Evolutionary conservation across 1,284 basidiomycete genomes (phyloP).

Genomic region (Apiotrichum siamense): DNA sequence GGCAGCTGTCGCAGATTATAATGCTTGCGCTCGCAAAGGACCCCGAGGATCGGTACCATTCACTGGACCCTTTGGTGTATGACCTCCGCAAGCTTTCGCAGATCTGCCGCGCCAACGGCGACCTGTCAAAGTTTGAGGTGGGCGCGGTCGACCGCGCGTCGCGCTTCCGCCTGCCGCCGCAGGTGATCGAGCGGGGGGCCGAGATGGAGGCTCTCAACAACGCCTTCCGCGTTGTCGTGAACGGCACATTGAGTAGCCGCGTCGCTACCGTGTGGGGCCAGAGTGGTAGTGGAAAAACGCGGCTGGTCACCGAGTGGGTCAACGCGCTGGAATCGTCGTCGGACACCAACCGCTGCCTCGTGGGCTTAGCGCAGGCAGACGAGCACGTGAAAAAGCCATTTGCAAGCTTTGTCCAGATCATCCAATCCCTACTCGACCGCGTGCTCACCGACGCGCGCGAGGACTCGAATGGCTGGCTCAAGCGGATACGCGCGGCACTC

Average conservation of each 20-base stretch:
- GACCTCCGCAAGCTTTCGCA: conserved; percentile 30
- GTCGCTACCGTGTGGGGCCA: conserved; percentile 33
- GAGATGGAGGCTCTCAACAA: conserved; percentile 22
- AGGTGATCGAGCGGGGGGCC: conserved; percentile 27
- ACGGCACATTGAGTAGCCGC: conserved; percentile 1
- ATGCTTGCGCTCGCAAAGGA: conserved; percentile 35
- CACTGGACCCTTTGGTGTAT: conserved; percentile 29
- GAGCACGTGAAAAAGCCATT: conserved; percentile 36
- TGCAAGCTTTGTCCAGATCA: conserved; percentile 36
- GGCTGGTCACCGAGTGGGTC: conserved; percentile 32
- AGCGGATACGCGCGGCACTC: conserved; percentile 24
- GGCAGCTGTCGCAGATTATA: conserved; percentile 35
- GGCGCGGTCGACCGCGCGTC: conserved; percentile 34
- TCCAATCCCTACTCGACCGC: conserved; percentile 34
- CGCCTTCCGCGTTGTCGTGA: conserved; percentile 13
- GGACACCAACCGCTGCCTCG: conserved; percentile 15
- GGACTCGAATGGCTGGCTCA: conserved; percentile 29
- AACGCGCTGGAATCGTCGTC: conserved; percentile 14
- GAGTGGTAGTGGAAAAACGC: conserved; percentile 38
- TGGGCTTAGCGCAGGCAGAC: conserved; percentile 32
- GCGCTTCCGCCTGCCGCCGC: conserved; percentile 26
- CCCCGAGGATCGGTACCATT: conserved; percentile 33
- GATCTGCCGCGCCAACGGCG: conserved; percentile 23
- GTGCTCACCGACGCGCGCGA: conserved; percentile 37
- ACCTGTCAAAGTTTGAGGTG: conserved; percentile 28